phyloP scores from a whole-genome alignment of 495 filamentous ascomycete genomes.

The Neurospora sp. region DNA sequence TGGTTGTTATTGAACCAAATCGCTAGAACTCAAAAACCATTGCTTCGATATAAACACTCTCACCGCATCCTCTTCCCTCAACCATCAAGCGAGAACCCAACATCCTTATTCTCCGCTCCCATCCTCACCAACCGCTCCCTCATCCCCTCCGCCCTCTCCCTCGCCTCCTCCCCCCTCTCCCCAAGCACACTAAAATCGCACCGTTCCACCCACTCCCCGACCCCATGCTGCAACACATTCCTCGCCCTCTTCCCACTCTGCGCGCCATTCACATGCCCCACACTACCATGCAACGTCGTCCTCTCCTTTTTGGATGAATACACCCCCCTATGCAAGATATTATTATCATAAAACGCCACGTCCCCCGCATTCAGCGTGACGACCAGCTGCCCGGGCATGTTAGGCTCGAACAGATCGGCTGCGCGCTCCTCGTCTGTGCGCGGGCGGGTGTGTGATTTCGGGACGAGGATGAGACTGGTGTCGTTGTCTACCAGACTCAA shows the following conservation, averaged over 20 bases:
- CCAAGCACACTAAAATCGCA: constrained; percentile 42
- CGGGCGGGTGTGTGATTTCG: constrained; percentile 56
- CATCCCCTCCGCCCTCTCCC: constrained; percentile 44
- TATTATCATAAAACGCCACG: constrained; percentile 78
- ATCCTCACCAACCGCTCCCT: constrained; percentile 46
- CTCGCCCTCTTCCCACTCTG: constrained; percentile 46
- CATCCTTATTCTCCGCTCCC: constrained; percentile 46
- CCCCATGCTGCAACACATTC: constrained; percentile 79
- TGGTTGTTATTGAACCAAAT: neutral
- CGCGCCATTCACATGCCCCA: constrained; percentile 47
- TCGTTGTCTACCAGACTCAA: constrained; percentile 58
- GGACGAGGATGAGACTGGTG: constrained; percentile 53
- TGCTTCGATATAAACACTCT: neutral
- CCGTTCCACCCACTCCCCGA: constrained; percentile 60
- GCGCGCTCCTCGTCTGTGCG: constrained; percentile 54
- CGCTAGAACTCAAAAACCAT: neutral
- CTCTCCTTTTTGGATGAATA: constrained; percentile 53
- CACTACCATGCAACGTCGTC: constrained; percentile 72
- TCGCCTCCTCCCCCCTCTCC: constrained; percentile 34
- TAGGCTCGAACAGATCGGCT: constrained; percentile 46
- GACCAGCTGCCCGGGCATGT: constrained; percentile 49
- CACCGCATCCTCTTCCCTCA: constrained; percentile 2
- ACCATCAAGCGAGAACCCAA: constrained; percentile 43
- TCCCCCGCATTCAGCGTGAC: constrained; percentile 62
- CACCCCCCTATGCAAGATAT: constrained; percentile 74